Base-by-base conservation (phyloP, 1,139 yeast genomes). In the Nadsonia commutata region DNA sequence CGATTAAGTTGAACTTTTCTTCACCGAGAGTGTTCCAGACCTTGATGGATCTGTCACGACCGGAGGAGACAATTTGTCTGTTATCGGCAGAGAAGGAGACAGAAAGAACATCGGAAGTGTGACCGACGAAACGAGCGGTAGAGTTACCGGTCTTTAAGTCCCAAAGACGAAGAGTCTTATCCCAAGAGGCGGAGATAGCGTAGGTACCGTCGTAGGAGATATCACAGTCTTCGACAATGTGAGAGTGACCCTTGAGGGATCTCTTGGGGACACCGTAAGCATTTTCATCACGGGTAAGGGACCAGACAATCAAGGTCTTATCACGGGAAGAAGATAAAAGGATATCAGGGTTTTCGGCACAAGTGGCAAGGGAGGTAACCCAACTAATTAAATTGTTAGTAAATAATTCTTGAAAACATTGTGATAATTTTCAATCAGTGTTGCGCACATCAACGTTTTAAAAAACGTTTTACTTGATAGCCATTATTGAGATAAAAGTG, bases 171-270 rank as follows among this genome's bases (percentile, higher is more conserved):
- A 93, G 78, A 66, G 98, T 88, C 76, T 82, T 85, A 70, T 90
- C 98, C 99, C 99, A 90, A 63, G 98, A 93, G 64, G 95, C 96
- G 56, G 98, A 90, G 68, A 90, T 76, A 65, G 96, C 98, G 76
- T 80, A 90, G 66, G 83, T 80, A 71, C 98, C 98, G 68, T 93
- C 98, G 67, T 94, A 90, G 55, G 98, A 85, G 73, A 90, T 83
- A 67, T 94, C 84, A 68, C 88, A 93, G 68, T 90, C 98, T 74
- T 86, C 90, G 58, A 90, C 95, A 66, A 90, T 90, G 88, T 90
- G 98, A 60, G 94, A 81, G 85, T 90, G 99, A 66, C 99, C 99
- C 67, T 76, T 81, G 72, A 93, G 80, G 57, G 97, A 84, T 73
- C 82, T 85, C 77, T 86, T 85, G 71, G 99, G 94, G 60, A 85